Percentiles rank a stretch among this genome's conserved stretches.
Conservation (phyloP, 163 green algal species). For the Scenedesmus sp. region DNA sequence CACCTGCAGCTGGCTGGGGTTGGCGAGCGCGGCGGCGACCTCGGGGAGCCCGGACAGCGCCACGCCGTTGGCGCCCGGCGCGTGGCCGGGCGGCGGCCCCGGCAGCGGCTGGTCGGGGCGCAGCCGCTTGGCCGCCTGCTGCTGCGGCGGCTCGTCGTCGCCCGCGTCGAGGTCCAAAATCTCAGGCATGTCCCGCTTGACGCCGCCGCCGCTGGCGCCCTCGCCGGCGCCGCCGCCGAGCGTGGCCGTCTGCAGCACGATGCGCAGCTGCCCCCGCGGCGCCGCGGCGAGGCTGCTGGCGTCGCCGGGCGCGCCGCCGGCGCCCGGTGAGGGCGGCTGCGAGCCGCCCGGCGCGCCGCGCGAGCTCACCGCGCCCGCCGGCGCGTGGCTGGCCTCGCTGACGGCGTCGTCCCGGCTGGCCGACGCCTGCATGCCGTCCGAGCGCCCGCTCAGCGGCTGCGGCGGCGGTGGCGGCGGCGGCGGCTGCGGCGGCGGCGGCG, state of each 20-base stretch:
- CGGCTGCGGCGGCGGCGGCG: conserved; percentile 25
- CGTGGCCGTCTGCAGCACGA: conserved; percentile 21
- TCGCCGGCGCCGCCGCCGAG: background rate
- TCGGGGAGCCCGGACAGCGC: conserved; percentile 12
- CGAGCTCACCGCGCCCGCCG: conserved; percentile 27
- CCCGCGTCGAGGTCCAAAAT: conserved; percentile 11
- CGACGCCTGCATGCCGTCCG: conserved; percentile 40
- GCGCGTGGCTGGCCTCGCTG: conserved; percentile 38
- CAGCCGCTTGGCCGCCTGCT: conserved; percentile 23
- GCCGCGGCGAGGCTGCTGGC: background rate
- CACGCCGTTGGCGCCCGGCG: conserved; percentile 1
- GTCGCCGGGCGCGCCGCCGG: background rate
- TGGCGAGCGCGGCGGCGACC: conserved; percentile 29
- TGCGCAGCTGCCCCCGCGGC: conserved; percentile 25
- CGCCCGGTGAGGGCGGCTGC: conserved; percentile 6
- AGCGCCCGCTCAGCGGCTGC: conserved; percentile 10
- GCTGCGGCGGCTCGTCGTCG: background rate
- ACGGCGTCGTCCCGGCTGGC: conserved; percentile 38
- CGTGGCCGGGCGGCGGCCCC: background rate
- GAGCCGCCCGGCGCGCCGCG: background rate
- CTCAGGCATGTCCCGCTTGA: conserved; percentile 15
- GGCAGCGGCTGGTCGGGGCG: background rate
- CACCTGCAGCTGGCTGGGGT: conserved; percentile 30
- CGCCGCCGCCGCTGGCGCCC: conserved; percentile 11
- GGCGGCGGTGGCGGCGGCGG: conserved; percentile 21